Percentiles rank a stretch among this genome's conserved stretches.
These are phyloP conservation scores for Paxillus involutus DNA, from an alignment of 768 basidiomycete genomes.

Conservation along the genomic window DNA sequence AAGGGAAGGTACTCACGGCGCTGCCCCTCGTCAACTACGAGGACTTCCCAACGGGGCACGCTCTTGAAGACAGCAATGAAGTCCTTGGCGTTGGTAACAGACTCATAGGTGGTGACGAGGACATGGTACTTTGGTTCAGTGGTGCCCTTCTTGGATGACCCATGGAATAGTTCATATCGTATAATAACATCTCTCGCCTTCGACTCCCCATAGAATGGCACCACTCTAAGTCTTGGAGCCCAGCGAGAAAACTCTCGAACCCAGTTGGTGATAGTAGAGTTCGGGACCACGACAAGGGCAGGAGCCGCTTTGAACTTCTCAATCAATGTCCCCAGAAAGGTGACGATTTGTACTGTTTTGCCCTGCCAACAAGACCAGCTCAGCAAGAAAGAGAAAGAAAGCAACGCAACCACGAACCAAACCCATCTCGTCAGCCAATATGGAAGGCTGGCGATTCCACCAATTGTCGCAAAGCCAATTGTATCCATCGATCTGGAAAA, in stretches of 20 bases:
- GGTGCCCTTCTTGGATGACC: conserved; percentile 35
- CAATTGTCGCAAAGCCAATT: conserved; percentile 88
- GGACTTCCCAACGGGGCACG: conserved; percentile 89
- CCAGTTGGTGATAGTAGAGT: conserved; percentile 96
- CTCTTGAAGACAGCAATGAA: conserved; percentile 74
- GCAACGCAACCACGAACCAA: conserved; percentile 46
- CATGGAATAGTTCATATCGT: conserved; percentile 77
- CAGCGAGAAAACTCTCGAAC: conserved; percentile 87
- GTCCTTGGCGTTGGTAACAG: conserved; percentile 67
- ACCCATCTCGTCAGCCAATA: conserved; percentile 98
- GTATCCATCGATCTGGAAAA: conserved; percentile 66
- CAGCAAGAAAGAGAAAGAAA: conserved; percentile 4
- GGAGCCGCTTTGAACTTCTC: conserved; percentile 64
- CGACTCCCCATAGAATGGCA: conserved; percentile 83
- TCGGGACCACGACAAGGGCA: conserved; percentile 89
- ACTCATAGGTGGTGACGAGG: conserved; percentile 90
- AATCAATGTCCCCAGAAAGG: conserved; percentile 72
- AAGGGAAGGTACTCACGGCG: conserved; percentile 54
- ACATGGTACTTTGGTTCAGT: conserved; percentile 79
- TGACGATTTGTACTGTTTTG: conserved; percentile 90
- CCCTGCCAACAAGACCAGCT: conserved; percentile 46
- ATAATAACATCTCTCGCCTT: conserved; percentile 79
- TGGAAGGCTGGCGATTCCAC: conserved; percentile 83
- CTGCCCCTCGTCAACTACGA: conserved; percentile 93
- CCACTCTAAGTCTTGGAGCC: conserved; percentile 68